phyloP scores from a whole-genome alignment of 192 early-diverging fungal species.

The Linnemannia exigua region DNA sequence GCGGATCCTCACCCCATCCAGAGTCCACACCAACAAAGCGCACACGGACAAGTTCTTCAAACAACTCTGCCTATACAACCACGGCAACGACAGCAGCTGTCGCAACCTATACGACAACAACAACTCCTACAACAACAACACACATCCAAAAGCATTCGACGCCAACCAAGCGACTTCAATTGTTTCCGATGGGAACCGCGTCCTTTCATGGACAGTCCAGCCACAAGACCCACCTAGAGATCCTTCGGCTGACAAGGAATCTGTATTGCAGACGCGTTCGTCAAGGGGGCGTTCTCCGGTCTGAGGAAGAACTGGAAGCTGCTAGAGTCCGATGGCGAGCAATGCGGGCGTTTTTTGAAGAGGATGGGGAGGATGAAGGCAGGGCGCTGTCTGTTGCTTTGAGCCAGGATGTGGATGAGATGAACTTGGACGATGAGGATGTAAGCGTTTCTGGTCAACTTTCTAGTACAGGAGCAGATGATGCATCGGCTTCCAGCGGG shows the following conservation, averaged over 20 bases:
- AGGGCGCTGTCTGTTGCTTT: slow-evolving; percentile 7
- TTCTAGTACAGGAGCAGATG: neutral
- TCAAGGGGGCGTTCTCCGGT: slow-evolving; percentile 21
- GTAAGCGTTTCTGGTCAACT: neutral
- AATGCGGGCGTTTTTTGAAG: slow-evolving; percentile 35
- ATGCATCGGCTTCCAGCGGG: neutral
- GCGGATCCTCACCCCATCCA: neutral
- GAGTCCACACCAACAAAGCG: slow-evolving; percentile 7
- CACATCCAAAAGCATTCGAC: slow-evolving; percentile 11
- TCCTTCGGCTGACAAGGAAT: slow-evolving; percentile 52
- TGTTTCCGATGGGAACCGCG: slow-evolving; percentile 49
- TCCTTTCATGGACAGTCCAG: slow-evolving; percentile 33
- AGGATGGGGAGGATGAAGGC: slow-evolving; percentile 30
- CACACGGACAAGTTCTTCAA: slow-evolving; percentile 8
- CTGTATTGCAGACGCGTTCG: slow-evolving; percentile 46
- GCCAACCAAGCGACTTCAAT: slow-evolving; percentile 13
- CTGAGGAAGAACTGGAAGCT: slow-evolving; percentile 24
- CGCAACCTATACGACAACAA: neutral
- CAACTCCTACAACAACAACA: neutral
- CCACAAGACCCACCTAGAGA: slow-evolving; percentile 44
- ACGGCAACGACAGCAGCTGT: neutral
- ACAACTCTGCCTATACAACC: neutral
- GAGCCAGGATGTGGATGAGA: slow-evolving; percentile 34
- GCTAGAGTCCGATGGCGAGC: slow-evolving; percentile 26
- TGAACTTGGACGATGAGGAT: slow-evolving; percentile 29